Conservation (phyloP, 1,284 basidiomycete genomes). For the Earliella scabrosa region DNA sequence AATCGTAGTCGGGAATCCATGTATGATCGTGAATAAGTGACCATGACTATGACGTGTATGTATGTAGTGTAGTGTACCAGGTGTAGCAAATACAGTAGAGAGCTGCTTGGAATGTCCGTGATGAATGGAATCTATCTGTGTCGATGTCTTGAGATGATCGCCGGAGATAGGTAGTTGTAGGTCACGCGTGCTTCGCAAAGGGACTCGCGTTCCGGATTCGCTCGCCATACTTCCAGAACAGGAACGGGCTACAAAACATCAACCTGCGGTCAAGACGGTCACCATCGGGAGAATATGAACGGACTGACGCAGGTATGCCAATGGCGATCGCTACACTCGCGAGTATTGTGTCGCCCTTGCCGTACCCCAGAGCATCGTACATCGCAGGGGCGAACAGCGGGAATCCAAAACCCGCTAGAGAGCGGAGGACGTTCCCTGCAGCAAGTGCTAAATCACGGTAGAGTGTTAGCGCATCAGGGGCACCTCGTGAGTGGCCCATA, state of each 20-base stretch:
- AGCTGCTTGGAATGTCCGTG: too few species aligned
- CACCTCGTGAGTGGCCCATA: too few species aligned
- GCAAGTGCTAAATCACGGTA: conserved; percentile 52
- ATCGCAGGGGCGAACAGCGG: conserved; percentile 72
- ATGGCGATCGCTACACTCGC: conserved; percentile 58
- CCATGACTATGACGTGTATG: too few species aligned
- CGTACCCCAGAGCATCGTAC: conserved; percentile 66
- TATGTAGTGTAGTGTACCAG: too few species aligned
- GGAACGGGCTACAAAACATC: conserved; percentile 43
- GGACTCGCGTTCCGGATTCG: conserved; percentile 6
- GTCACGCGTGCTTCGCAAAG: not conserved
- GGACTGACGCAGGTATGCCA: conserved; percentile 66
- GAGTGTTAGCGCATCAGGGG: not conserved
- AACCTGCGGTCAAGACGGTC: not conserved
- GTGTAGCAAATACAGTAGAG: too few species aligned
- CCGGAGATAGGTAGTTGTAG: too few species aligned
- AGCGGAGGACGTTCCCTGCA: conserved; percentile 59
- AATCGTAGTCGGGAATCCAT: too few species aligned
- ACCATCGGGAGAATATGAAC: conserved; percentile 25
- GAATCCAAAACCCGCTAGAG: conserved; percentile 67
- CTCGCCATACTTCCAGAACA: conserved; percentile 41
- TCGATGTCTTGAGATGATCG: too few species aligned
- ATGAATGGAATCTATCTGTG: too few species aligned
- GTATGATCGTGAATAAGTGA: too few species aligned
- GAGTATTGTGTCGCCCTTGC: conserved; percentile 66